Evolutionary conservation across 306 rosid species (phyloP).

Genomic region (Castanea mollissima): DNA sequence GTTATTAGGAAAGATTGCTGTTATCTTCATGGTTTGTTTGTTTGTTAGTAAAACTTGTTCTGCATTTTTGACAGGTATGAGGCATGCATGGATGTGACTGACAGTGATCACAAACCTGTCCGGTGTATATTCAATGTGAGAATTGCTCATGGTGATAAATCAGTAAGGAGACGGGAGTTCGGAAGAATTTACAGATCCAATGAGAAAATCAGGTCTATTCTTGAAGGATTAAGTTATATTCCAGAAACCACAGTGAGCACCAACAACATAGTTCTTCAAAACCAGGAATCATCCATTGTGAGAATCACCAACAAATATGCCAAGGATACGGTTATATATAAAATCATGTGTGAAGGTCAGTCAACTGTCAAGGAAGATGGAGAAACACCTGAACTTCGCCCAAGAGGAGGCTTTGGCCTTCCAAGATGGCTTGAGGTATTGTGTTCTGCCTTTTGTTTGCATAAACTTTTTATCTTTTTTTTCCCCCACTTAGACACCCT

Average conservation of each 20-base stretch:
- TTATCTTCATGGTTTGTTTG: conserved; percentile 1
- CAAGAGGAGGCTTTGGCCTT: conserved; percentile 81
- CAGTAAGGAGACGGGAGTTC: conserved; percentile 75
- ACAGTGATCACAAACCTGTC: conserved; percentile 97
- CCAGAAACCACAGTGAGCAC: conserved; percentile 70
- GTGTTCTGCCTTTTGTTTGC: neutral
- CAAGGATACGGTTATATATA: conserved; percentile 61
- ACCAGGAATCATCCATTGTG: conserved; percentile 62
- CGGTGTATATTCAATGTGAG: conserved; percentile 77
- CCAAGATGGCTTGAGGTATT: conserved; percentile 99
- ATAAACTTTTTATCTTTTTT: neutral
- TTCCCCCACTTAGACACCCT: too few relatives aligned
- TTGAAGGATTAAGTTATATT: conserved; percentile 54
- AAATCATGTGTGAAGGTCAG: conserved; percentile 74
- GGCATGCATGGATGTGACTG: conserved; percentile 98
- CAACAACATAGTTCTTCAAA: conserved; percentile 61
- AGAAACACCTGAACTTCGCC: conserved; percentile 44
- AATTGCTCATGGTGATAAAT: conserved; percentile 83
- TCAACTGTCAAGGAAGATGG: conserved; percentile 60
- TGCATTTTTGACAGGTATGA: conserved; percentile 66
- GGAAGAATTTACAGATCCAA: conserved; percentile 64
- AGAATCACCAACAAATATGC: conserved; percentile 56
- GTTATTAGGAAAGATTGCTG: conserved; percentile 15
- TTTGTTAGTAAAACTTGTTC: conserved; percentile 20
- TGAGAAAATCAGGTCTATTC: conserved; percentile 67